Conservation (phyloP, 257 asterid species). For the Lycium barbarum region DNA sequence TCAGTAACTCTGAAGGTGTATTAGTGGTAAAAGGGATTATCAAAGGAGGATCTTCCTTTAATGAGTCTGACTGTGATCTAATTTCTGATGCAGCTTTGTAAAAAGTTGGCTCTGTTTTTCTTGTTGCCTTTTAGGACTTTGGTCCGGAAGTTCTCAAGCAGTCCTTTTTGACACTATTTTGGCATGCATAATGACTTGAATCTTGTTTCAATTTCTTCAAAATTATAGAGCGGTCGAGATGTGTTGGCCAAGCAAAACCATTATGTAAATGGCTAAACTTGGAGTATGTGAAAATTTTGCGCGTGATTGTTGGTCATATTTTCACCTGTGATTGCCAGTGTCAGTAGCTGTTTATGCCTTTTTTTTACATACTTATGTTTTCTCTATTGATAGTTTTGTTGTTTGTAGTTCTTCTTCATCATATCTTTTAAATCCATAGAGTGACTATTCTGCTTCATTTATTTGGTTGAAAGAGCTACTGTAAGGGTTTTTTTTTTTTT, state of each 20-base stretch:
- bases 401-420: slow-evolving; percentile 5
- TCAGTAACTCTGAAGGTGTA: slow-evolving; percentile 12
- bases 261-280: background rate
- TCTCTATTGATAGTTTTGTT: background rate
- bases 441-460: background rate
- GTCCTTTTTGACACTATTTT: background rate
- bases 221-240: background rate
- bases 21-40: background rate
- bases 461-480: background rate
- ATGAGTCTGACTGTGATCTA: background rate
- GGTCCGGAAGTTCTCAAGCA: background rate
- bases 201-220: background rate
- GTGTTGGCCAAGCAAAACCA: background rate
- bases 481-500: too few relatives aligned
- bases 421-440: background rate
- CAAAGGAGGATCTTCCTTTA: background rate
- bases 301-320: background rate
- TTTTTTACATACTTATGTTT: background rate
- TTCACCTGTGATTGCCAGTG: background rate
- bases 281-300: background rate
- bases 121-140: background rate
- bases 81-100: background rate
- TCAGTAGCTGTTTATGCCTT: background rate
- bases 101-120: background rate
- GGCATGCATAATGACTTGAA: background rate